Conservation (phyloP, 768 basidiomycete genomes). For the Lentinula raphanica region DNA sequence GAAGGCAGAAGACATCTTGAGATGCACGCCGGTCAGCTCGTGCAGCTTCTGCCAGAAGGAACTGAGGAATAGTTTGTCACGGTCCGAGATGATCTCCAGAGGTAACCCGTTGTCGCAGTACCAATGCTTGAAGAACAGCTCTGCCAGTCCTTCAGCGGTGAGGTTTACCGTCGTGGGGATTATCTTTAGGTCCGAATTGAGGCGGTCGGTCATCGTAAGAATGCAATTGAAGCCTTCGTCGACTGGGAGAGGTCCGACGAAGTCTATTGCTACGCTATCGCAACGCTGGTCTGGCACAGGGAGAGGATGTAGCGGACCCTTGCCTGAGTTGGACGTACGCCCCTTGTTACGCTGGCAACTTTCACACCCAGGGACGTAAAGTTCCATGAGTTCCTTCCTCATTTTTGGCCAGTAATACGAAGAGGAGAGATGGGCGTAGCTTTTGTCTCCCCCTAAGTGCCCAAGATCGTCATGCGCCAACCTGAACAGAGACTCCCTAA, state of each 20-base stretch:
- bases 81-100: too few relatives aligned
- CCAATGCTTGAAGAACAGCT: too few relatives aligned
- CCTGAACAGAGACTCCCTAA: slow-evolving; percentile 7
- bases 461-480: slow-evolving; percentile 12
- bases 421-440: slow-evolving; percentile 4
- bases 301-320: slow-evolving; percentile 16
- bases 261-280: slow-evolving; percentile 16
- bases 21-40: not conserved
- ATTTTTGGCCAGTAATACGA: slow-evolving; percentile 19
- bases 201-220: slow-evolving; percentile 14
- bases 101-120: too few relatives aligned
- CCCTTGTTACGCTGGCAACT: slow-evolving; percentile 27
- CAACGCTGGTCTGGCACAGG: slow-evolving; percentile 12
- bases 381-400: slow-evolving; percentile 14
- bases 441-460: slow-evolving; percentile 17
- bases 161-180: slow-evolving; percentile 16
- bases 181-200: slow-evolving; percentile 12
- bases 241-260: slow-evolving; percentile 19
- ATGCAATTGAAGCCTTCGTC: slow-evolving; percentile 18
- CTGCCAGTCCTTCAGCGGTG: too few relatives aligned
- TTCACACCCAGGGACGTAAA: slow-evolving; percentile 18
- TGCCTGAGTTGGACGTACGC: not conserved
- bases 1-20: slow-evolving; percentile 25
- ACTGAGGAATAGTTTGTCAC: too few relatives aligned
- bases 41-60: too few relatives aligned